These are phyloP conservation scores for Lactifluus subvellereus DNA, from an alignment of 768 basidiomycete genomes.

Conservation along the genomic window DNA sequence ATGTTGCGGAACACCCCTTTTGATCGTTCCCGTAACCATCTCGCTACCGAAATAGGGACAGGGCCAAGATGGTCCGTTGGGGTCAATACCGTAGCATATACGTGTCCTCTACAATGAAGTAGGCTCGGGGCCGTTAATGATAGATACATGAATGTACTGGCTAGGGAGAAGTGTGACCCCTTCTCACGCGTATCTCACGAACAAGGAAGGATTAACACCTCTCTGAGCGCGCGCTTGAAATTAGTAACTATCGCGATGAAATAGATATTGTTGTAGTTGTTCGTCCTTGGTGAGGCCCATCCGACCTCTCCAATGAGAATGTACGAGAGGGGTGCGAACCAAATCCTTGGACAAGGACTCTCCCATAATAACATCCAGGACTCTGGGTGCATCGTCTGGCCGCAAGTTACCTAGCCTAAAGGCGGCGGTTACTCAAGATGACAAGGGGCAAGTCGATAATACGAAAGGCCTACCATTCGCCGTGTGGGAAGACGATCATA, in stretches of 20 bases:
- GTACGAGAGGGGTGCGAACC: slow-evolving; percentile 35
- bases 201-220: no score
- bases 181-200: not conserved
- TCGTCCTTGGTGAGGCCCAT: slow-evolving; percentile 60
- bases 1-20: not conserved
- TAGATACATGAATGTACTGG: not conserved
- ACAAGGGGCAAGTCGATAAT: not conserved
- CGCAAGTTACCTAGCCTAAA: slow-evolving; percentile 58
- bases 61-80: no score
- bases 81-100: no score
- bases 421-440: not conserved
- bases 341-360: slow-evolving; percentile 28
- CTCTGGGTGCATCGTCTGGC: slow-evolving; percentile 47
- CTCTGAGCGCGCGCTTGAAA: no score
- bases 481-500: slow-evolving; percentile 59
- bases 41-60: no score
- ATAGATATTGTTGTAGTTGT: slow-evolving; percentile 36
- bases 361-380: slow-evolving; percentile 43
- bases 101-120: no score
- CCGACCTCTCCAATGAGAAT: slow-evolving; percentile 61
- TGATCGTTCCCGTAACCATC: no score
- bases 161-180: not conserved
- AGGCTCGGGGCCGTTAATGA: no score
- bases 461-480: slow-evolving; percentile 54
- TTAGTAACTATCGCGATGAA: not conserved